Percentiles rank a stretch among this genome's conserved stretches.
Conservation (phyloP, 139 green algal species). For the Volvox africanus region DNA sequence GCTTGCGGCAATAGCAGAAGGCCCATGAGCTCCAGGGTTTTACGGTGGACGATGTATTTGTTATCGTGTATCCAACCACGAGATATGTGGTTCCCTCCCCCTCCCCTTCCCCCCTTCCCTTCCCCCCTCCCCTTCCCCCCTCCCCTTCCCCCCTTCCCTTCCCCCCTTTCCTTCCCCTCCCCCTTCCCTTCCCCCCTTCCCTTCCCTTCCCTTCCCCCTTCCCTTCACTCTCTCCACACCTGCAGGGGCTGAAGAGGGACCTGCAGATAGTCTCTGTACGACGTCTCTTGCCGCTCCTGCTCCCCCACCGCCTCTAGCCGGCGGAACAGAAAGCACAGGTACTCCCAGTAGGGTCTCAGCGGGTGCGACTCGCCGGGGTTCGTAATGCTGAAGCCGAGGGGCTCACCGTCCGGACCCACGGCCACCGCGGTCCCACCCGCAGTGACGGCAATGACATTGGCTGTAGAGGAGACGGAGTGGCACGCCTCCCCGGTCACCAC, state of each 20-base stretch:
- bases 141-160: too few species aligned
- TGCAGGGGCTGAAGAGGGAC: constrained; percentile 69
- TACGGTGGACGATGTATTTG: too few species aligned
- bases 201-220: background rate
- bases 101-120: too few species aligned
- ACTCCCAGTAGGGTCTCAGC: constrained; percentile 92
- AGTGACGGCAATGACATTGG: constrained; percentile 21
- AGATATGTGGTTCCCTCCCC: too few species aligned
- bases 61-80: too few species aligned
- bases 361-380: constrained; percentile 67
- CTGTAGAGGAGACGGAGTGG: constrained; percentile 37
- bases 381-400: constrained; percentile 49
- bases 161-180: background rate
- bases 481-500: constrained; percentile 58
- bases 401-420: background rate
- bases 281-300: constrained; percentile 75
- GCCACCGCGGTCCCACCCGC: constrained; percentile 31
- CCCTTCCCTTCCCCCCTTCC: background rate
- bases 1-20: too few species aligned
- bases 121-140: too few species aligned
- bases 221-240: constrained; percentile 5
- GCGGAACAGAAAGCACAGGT: constrained; percentile 93
- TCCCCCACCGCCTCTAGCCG: constrained; percentile 57
- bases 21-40: too few species aligned
- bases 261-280: constrained; percentile 95